Percentiles rank a stretch among this genome's conserved stretches.
These are phyloP conservation scores for Cladorrhinum sp. DNA, from an alignment of 2,329 filamentous ascomycete species.

Conservation along the genomic window DNA sequence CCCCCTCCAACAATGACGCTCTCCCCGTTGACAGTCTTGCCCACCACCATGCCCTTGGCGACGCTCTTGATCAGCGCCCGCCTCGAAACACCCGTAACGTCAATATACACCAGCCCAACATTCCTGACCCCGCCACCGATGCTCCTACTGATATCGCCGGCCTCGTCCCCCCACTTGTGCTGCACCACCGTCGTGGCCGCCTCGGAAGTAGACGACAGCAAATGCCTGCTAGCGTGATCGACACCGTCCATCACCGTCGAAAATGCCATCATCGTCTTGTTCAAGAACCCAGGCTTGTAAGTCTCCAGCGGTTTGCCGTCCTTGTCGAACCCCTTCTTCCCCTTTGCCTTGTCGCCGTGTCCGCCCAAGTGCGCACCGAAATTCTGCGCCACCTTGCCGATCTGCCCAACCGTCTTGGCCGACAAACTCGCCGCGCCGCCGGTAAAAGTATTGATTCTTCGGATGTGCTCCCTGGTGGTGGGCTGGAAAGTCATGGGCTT, in stretches of 20 bases:
- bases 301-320: constrained; percentile 61
- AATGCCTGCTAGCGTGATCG: constrained; percentile 76
- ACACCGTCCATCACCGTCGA: constrained; percentile 92
- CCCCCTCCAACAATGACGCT: constrained; percentile 70
- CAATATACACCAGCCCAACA: constrained; percentile 94
- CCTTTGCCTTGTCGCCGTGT: constrained; percentile 51
- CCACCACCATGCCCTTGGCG: constrained; percentile 93
- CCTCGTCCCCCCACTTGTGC: constrained; percentile 87
- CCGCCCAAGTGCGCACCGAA: constrained; percentile 72
- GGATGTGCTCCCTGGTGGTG: constrained; percentile 77
- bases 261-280: constrained; percentile 96
- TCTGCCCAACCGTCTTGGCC: constrained; percentile 80
- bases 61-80: constrained; percentile 90
- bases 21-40: constrained; percentile 70
- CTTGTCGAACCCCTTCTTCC: constrained; percentile 59
- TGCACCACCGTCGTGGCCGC: constrained; percentile 83
- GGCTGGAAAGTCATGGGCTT: constrained; percentile 88
- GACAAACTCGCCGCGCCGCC: constrained; percentile 74
- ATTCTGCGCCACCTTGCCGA: constrained; percentile 83
- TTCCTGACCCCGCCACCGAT: constrained; percentile 90
- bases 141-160: constrained; percentile 70
- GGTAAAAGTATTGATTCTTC: constrained; percentile 87
- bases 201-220: constrained; percentile 69
- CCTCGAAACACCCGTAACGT: constrained; percentile 87
- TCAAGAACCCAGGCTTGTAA: constrained; percentile 89